Conservation (phyloP, 768 basidiomycete genomes). For the Pholiota conissans region DNA sequence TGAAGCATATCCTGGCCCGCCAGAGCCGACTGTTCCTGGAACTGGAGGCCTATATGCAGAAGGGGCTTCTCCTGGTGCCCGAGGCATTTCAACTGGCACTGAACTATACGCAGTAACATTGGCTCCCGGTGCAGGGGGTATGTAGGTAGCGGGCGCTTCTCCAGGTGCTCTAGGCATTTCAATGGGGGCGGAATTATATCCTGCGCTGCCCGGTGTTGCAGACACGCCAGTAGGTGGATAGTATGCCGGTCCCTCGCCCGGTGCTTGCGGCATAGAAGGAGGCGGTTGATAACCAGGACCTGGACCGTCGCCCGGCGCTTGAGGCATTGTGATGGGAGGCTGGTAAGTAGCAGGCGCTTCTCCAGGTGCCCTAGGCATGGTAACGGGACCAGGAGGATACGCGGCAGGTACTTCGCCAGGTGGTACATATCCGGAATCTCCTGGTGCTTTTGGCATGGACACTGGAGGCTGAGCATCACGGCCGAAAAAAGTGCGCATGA, state of each 20-base stretch:
- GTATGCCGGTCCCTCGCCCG: constrained; percentile 1
- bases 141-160: neutral
- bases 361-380: neutral
- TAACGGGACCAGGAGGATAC: neutral
- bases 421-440: too few relatives aligned
- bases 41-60: neutral
- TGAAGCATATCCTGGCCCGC: neutral
- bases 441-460: neutral
- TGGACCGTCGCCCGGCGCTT: neutral
- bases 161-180: neutral
- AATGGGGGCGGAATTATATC: neutral
- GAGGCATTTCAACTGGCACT: neutral
- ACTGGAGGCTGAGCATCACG: neutral
- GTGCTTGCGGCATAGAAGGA: neutral
- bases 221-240: neutral
- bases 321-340: neutral
- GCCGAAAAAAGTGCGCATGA: neutral
- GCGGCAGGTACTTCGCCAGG: too few relatives aligned
- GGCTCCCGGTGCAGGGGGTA: neutral
- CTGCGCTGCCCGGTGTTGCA: neutral
- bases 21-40: too few relatives aligned
- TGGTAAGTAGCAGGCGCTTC: neutral
- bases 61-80: neutral
- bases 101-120: neutral
- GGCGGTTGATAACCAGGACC: neutral